A percentile compares a stretch with the other conserved stretches of the same genome.
Evolutionary conservation across 345 rosid genomes (phyloP).

Genomic region (Corchorus olitorius): DNA sequence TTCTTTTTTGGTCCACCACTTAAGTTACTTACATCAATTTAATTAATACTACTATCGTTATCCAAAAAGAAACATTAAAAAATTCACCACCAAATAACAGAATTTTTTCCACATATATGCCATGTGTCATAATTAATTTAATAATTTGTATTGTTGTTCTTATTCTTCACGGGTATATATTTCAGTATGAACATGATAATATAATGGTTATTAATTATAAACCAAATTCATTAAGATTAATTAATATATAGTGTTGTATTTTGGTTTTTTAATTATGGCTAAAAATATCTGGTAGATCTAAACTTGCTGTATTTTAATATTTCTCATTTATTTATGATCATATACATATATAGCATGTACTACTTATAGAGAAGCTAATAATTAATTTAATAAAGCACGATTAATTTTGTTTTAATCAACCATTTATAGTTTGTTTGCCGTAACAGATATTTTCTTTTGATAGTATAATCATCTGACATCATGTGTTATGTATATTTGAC

Average conservation of each 20-base stretch:
- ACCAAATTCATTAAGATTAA: neutral
- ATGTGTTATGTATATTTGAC: constrained; percentile 21
- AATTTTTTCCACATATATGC: constrained; percentile 2
- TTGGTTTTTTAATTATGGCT: no score
- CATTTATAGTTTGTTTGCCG: neutral
- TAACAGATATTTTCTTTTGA: neutral
- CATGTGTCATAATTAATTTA: neutral
- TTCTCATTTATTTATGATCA: no score
- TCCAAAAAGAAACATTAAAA: no score
- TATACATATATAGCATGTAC: no score
- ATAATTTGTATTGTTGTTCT: constrained; percentile 22
- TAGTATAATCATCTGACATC: neutral
- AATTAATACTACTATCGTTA: no score
- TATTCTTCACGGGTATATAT: constrained; percentile 36
- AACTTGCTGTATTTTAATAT: no score
- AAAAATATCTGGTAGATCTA: no score
- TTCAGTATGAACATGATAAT: neutral
- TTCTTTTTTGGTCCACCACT: neutral
- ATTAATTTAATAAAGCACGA: no score
- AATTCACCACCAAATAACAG: neutral
- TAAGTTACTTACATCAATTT: neutral
- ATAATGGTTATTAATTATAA: neutral
- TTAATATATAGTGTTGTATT: no score
- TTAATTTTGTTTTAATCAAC: no score
- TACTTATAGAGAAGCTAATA: no score